Conservation (phyloP, 768 basidiomycete species). For the Macrolepiota albuminosa region DNA sequence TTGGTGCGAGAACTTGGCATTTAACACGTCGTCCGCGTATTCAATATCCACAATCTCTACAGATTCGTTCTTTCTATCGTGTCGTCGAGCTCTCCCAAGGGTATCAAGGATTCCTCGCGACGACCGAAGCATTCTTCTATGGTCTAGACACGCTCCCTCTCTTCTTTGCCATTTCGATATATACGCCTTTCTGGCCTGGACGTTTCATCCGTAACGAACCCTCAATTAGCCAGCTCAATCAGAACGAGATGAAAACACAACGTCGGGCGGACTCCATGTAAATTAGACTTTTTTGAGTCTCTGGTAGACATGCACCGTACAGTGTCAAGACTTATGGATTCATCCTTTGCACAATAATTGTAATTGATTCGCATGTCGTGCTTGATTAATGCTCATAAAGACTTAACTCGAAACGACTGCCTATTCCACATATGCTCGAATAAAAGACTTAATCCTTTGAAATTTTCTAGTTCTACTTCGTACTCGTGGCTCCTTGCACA, state of each 20-base stretch:
- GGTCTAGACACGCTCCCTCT: slow-evolving; percentile 62
- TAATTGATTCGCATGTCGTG: not conserved
- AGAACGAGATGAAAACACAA: not conserved
- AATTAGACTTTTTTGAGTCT: not conserved
- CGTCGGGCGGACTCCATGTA: not conserved
- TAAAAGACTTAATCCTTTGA: no score
- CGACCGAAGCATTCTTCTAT: slow-evolving; percentile 61
- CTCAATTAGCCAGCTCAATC: not conserved
- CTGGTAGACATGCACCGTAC: not conserved
- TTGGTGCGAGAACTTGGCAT: slow-evolving; percentile 34
- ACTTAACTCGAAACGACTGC: not conserved
- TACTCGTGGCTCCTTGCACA: no score
- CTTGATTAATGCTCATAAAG: not conserved
- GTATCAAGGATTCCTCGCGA: slow-evolving; percentile 51
- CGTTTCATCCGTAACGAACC: slow-evolving; percentile 33
- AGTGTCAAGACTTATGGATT: not conserved
- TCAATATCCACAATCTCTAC: not conserved
- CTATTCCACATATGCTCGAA: no score
- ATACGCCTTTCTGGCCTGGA: slow-evolving; percentile 64
- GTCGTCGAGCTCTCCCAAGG: slow-evolving; percentile 60
- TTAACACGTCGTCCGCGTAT: not conserved
- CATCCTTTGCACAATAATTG: not conserved
- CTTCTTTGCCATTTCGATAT: slow-evolving; percentile 52
- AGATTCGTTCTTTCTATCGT: slow-evolving; percentile 65
- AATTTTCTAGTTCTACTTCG: no score